A percentile compares a stretch with the other conserved stretches of the same genome.
phyloP scores from a whole-genome alignment of 148 eudicot species.

The Chenopodium quinoa region DNA sequence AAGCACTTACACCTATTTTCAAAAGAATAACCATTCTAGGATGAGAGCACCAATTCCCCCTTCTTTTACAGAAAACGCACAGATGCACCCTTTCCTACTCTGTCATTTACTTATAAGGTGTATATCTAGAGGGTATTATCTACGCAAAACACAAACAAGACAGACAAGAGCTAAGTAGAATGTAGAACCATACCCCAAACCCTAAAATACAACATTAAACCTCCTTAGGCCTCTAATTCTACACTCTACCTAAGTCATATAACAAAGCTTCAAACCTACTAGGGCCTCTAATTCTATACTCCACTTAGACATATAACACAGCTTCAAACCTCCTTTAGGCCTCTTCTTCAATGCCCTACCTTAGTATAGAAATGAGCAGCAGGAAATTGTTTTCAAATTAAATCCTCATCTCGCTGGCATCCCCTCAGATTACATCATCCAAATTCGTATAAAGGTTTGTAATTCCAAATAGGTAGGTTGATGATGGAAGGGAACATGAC shows the following conservation, averaged over 20 bases:
- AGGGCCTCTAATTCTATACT: neutral
- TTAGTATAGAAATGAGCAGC: neutral
- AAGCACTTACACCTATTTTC: neutral
- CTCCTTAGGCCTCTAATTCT: neutral
- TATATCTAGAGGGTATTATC: neutral
- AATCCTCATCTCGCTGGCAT: neutral
- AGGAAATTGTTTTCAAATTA: neutral
- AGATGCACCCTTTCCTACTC: neutral
- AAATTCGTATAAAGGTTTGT: neutral
- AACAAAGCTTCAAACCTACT: no score
- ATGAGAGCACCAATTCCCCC: neutral
- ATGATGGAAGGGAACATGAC: neutral
- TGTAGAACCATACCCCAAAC: neutral
- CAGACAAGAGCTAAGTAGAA: neutral
- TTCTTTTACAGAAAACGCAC: neutral
- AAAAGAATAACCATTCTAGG: neutral
- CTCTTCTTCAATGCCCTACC: neutral
- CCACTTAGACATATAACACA: neutral
- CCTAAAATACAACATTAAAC: neutral
- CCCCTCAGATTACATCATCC: neutral
- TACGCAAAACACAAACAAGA: neutral
- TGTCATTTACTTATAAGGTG: neutral
- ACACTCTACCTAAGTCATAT: neutral
- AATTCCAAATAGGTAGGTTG: no score
- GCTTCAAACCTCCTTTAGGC: neutral